Evolutionary conservation across 2,329 filamentous ascomycete species (phyloP).

Genomic region (Colletotrichum sp.): DNA sequence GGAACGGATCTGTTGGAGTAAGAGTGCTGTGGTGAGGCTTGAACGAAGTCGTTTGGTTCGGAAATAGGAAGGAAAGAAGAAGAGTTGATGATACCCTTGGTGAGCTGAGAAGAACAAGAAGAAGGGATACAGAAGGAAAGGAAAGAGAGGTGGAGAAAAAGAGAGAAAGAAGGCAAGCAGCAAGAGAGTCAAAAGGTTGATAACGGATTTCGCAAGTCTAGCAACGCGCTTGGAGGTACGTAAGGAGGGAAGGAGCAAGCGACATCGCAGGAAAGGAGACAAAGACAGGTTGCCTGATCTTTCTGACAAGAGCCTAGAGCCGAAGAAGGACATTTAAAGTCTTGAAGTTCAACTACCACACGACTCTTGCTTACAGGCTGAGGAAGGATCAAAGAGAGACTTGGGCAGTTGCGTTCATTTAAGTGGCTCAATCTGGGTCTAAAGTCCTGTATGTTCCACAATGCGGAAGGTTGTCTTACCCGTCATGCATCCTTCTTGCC

Average conservation of each 20-base stretch:
- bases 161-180: background rate
- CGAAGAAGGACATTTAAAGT: background rate
- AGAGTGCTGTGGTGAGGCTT: background rate
- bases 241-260: background rate
- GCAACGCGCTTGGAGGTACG: background rate
- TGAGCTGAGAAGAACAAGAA: too few species aligned
- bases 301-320: background rate
- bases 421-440: background rate
- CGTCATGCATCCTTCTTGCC: background rate
- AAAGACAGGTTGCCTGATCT: background rate
- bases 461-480: background rate
- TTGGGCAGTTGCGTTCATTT: background rate
- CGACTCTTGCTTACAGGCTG: background rate
- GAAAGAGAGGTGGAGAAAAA: background rate
- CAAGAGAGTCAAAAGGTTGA: background rate
- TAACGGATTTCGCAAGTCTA: background rate
- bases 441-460: background rate
- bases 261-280: background rate
- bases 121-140: background rate
- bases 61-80: background rate
- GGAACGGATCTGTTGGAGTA: background rate
- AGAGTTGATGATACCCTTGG: background rate
- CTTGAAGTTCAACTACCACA: background rate
- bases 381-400: background rate
- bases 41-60: background rate